phyloP scores from a whole-genome alignment of 169 alveolate genomes.

The Eimeria sp. region DNA sequence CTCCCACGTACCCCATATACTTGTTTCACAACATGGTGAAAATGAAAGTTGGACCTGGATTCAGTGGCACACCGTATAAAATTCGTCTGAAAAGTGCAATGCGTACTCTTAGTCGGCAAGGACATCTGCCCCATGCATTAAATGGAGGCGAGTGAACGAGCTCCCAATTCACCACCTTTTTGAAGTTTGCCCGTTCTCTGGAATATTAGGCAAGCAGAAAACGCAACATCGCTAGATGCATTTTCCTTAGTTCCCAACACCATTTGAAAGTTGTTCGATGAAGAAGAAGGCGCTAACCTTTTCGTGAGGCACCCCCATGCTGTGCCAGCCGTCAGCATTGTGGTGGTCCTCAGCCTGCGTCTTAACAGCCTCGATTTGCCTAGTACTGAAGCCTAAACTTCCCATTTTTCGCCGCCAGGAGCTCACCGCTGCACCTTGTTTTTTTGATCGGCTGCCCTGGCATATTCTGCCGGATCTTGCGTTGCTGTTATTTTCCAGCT shows the following conservation, averaged over 20 bases:
- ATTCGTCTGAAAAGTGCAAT: background rate
- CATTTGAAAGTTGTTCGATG: background rate
- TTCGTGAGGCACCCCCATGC: constrained; percentile 1
- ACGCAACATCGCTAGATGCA: background rate
- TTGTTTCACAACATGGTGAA: background rate
- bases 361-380: background rate
- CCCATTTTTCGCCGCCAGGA: background rate
- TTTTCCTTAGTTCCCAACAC: background rate
- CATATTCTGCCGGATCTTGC: background rate
- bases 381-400: background rate
- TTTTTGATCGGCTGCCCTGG: background rate
- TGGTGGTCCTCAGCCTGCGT: background rate
- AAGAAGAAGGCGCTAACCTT: background rate
- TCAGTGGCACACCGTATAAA: background rate
- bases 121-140: background rate
- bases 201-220: background rate
- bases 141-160: background rate
- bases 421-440: background rate
- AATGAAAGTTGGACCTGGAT: background rate
- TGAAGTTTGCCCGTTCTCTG: background rate
- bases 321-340: constrained; percentile 25
- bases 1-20: background rate
- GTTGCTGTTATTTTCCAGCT: background rate
- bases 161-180: background rate
- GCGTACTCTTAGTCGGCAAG: background rate